Conservation (phyloP, 176 grass and related monocot species). For the Eragrostis nindensis region DNA sequence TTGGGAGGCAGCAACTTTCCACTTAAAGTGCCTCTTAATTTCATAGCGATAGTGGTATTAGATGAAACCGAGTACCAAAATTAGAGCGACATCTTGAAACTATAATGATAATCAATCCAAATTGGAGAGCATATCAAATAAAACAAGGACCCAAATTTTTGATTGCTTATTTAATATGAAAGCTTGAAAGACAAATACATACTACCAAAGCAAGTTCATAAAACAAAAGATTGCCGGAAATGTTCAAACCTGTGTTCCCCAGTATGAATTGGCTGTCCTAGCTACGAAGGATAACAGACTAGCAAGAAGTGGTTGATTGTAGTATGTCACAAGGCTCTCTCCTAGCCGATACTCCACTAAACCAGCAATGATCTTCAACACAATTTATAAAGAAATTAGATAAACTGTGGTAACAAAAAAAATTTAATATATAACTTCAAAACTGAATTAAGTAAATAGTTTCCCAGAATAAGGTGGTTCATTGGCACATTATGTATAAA, state of each 20-base stretch:
- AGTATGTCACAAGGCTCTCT: constrained; percentile 73
- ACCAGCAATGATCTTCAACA: constrained; percentile 85
- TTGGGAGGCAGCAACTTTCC: background rate
- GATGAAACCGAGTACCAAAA: background rate
- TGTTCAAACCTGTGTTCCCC: constrained; percentile 92
- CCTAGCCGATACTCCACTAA: constrained; percentile 88
- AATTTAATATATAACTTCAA: background rate
- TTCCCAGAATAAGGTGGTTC: background rate
- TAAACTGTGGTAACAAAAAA: constrained; percentile 8
- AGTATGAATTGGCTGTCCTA: constrained; percentile 92
- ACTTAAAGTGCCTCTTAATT: background rate
- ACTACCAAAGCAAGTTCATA: constrained; percentile 9
- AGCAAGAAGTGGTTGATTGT: constrained; percentile 82
- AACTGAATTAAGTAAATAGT: constrained; percentile 27
- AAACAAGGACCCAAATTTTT: background rate
- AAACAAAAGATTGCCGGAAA: constrained; percentile 11
- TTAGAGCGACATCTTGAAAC: background rate
- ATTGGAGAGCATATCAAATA: constrained; percentile 4
- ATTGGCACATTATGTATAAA: constrained; percentile 22
- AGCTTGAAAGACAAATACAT: constrained; percentile 12
- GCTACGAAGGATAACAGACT: constrained; percentile 81
- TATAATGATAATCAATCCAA: background rate
- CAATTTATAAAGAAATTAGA: constrained; percentile 27
- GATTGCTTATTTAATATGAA: constrained; percentile 28
- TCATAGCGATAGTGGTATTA: background rate